Percentiles rank a stretch among this genome's conserved stretches.
Evolutionary conservation across 768 basidiomycete species (phyloP).

Genomic region (Obba rivulosa): DNA sequence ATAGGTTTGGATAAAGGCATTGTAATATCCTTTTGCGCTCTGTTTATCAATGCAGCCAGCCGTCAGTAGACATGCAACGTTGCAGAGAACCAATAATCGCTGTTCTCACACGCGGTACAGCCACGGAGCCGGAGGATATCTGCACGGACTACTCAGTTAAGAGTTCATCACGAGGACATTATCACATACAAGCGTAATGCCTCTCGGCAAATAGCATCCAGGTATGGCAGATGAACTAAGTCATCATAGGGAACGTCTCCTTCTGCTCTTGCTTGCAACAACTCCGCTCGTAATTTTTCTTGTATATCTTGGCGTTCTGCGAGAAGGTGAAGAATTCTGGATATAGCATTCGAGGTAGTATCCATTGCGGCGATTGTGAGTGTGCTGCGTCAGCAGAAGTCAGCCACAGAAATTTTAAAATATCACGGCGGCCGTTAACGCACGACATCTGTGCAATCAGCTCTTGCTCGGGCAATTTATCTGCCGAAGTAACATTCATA

Average conservation of each 20-base stretch:
- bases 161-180: neutral
- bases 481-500: slow-evolving; percentile 5
- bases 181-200: slow-evolving; percentile 9
- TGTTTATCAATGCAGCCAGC: neutral
- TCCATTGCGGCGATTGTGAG: slow-evolving; percentile 19
- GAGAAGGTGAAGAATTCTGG: slow-evolving; percentile 13
- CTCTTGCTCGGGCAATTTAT: slow-evolving; percentile 20
- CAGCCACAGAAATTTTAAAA: neutral
- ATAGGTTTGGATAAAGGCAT: slow-evolving; percentile 15
- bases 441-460: slow-evolving; percentile 24
- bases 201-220: slow-evolving; percentile 13
- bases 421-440: neutral
- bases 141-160: neutral
- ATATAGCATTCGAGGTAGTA: slow-evolving; percentile 19
- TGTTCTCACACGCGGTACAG: neutral
- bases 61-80: no score
- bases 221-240: slow-evolving; percentile 6
- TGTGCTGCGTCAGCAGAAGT: neutral
- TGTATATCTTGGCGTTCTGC: slow-evolving; percentile 30
- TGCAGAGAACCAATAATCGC: no score
- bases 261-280: slow-evolving; percentile 10
- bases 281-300: slow-evolving; percentile 23
- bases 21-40: neutral
- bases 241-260: slow-evolving; percentile 8
- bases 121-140: neutral